Percentiles rank a stretch among this genome's conserved stretches.
These are phyloP conservation scores for Cadophora luteo-olivacea DNA, from an alignment of 2,329 filamentous ascomycete species.

Conservation along the genomic window DNA sequence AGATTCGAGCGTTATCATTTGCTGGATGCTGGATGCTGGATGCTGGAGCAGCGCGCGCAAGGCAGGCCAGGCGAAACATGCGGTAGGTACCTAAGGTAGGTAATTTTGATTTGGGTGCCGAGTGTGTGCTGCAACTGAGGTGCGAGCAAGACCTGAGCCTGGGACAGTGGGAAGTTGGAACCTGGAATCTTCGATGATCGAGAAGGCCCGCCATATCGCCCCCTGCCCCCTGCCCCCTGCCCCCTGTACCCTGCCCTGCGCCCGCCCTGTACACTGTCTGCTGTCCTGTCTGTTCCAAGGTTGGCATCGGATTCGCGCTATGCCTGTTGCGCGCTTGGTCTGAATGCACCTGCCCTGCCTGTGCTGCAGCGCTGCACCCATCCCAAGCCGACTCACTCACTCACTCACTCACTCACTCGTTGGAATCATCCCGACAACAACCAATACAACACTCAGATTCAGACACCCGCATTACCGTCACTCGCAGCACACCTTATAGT, in stretches of 20 bases:
- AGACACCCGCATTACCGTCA: constrained; percentile 35
- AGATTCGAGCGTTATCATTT: background rate
- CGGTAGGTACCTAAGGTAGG: too few relatives aligned
- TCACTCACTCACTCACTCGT: background rate
- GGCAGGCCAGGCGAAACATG: background rate
- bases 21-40: too few relatives aligned
- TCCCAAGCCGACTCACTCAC: background rate
- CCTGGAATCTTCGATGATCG: background rate
- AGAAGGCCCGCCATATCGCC: background rate
- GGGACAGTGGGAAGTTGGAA: too few relatives aligned
- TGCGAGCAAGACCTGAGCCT: too few relatives aligned
- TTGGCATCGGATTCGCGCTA: too few relatives aligned
- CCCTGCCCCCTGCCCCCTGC: background rate
- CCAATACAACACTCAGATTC: constrained; percentile 23
- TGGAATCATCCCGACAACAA: constrained; percentile 12
- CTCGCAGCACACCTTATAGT: constrained; percentile 32
- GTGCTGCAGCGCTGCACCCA: background rate
- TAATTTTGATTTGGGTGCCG: background rate
- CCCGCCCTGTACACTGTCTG: background rate
- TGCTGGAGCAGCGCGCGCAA: background rate
- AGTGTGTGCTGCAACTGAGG: background rate
- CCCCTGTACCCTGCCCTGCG: background rate
- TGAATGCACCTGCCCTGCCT: background rate
- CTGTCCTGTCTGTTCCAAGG: background rate
- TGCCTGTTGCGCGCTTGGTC: too few relatives aligned